Evolutionary conservation across 1,284 basidiomycete genomes (phyloP).

Genomic region (Pseudozyma flocculosa): DNA sequence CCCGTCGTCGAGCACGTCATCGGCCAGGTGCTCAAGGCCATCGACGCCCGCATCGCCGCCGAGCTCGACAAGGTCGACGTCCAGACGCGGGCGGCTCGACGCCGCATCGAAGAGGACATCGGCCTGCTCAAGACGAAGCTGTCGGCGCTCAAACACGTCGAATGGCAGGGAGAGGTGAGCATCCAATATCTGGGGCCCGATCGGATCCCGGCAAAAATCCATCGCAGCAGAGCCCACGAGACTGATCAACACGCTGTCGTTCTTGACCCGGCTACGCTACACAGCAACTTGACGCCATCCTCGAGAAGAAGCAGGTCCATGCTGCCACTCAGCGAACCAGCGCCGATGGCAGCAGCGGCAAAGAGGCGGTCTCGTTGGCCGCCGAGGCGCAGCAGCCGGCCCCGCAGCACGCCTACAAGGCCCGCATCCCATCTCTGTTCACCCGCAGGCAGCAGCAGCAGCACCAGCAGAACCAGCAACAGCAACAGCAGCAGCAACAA

Average conservation of each 20-base stretch:
- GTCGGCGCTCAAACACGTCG: slow-evolving; percentile 32
- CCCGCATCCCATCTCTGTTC: slow-evolving; percentile 32
- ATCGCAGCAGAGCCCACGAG: no score
- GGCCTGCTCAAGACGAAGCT: slow-evolving; percentile 43
- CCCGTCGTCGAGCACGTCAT: slow-evolving; percentile 44
- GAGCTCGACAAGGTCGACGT: slow-evolving; percentile 43
- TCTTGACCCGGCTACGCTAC: no score
- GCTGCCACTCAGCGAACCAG: no score
- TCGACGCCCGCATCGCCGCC: slow-evolving; percentile 40
- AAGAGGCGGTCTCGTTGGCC: no score
- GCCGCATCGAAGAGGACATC: slow-evolving; percentile 33
- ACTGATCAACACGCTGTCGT: no score
- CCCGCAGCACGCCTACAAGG: slow-evolving; percentile 13
- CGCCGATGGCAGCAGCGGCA: no score
- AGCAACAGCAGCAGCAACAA: no score
- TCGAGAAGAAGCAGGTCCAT: no score
- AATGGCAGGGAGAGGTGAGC: slow-evolving; percentile 38
- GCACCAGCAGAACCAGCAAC: slow-evolving; percentile 11
- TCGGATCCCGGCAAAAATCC: no score
- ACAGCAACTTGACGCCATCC: no score
- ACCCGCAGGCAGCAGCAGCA: slow-evolving; percentile 29
- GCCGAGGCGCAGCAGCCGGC: no score
- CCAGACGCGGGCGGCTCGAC: slow-evolving; percentile 19
- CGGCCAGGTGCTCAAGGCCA: slow-evolving; percentile 41
- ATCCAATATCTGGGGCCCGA: no score